A percentile compares a stretch with the other conserved stretches of the same genome.
These are phyloP conservation scores for Venturia carpophila DNA, from an alignment of 2,329 filamentous ascomycete genomes.

Conservation along the genomic window DNA sequence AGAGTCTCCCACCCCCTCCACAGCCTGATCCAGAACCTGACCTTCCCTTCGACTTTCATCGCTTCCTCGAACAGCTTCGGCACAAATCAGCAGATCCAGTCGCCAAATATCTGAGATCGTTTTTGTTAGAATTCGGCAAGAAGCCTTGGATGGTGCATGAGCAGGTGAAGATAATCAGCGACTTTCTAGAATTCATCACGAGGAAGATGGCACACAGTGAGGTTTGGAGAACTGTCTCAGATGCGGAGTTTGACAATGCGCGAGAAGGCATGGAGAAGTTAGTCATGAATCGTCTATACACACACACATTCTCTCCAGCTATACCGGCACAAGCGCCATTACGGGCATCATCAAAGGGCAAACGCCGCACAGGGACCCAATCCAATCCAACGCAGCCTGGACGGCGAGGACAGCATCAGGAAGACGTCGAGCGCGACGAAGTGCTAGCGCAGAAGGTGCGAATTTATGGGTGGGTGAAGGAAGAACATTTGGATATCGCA, in stretches of 20 bases:
- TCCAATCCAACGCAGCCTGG: slow-evolving; percentile 57
- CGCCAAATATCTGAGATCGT: slow-evolving; percentile 89
- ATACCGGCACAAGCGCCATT: slow-evolving; percentile 75
- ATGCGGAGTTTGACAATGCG: slow-evolving; percentile 96
- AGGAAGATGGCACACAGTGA: slow-evolving; percentile 98
- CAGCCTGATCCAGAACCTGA: slow-evolving; percentile 60
- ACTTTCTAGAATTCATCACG: slow-evolving; percentile 92
- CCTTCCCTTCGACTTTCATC: slow-evolving; percentile 92
- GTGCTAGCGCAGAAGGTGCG: slow-evolving; percentile 94
- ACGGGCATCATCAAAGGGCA: slow-evolving; percentile 53
- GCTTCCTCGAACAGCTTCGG: slow-evolving; percentile 89
- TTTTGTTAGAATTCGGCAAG: slow-evolving; percentile 89
- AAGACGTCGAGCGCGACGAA: slow-evolving; percentile 93
- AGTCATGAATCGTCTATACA: slow-evolving; percentile 95
- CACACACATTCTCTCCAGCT: slow-evolving; percentile 90
- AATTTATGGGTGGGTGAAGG: slow-evolving; percentile 91
- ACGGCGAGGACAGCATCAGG: slow-evolving; percentile 90
- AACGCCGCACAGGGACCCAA: slow-evolving; percentile 49
- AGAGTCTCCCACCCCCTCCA: slow-evolving; percentile 40
- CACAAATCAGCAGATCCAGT: slow-evolving; percentile 98
- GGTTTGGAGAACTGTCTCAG: slow-evolving; percentile 90
- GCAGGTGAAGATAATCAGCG: slow-evolving; percentile 96
- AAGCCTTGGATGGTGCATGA: slow-evolving; percentile 99
- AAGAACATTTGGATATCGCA: slow-evolving; percentile 89
- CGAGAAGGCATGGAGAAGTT: slow-evolving; percentile 99